phyloP scores from a whole-genome alignment of 495 filamentous ascomycete species.

The Rusavskia elegans region DNA sequence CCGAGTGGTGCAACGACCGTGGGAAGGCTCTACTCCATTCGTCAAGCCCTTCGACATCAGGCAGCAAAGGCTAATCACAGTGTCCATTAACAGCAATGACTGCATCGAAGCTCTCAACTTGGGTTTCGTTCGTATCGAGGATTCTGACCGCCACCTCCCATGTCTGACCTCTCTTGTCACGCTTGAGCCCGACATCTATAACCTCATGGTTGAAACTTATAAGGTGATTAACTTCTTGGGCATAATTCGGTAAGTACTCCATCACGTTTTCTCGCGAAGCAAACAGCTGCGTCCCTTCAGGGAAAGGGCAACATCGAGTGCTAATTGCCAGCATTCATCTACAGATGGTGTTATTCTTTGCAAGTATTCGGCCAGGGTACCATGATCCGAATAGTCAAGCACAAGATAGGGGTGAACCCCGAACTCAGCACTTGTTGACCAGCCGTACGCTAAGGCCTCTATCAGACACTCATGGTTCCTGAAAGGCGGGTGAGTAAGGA shows the following conservation, averaged over 20 bases:
- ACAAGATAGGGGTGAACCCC: too few species aligned
- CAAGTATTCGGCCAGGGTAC: too few species aligned
- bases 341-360: too few species aligned
- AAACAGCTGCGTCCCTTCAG: slow-evolving; percentile 41
- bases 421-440: too few species aligned
- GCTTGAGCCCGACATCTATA: slow-evolving; percentile 20
- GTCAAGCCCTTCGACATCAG: slow-evolving; percentile 37
- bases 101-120: slow-evolving; percentile 36
- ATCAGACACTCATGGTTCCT: too few species aligned
- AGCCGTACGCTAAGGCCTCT: too few species aligned
- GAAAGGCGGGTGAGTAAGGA: too few species aligned
- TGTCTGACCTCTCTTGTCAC: slow-evolving; percentile 1
- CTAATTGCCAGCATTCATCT: too few species aligned
- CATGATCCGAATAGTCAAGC: too few species aligned
- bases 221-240: slow-evolving; percentile 36
- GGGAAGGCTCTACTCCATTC: slow-evolving; percentile 42
- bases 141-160: neutral
- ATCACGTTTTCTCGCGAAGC: slow-evolving; percentile 50
- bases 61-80: slow-evolving; percentile 57
- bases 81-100: slow-evolving; percentile 61
- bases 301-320: slow-evolving; percentile 56
- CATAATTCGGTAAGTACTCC: slow-evolving; percentile 24
- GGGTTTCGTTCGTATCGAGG: neutral
- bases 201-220: slow-evolving; percentile 42
- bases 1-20: slow-evolving; percentile 57